Evolutionary conservation across 257 asterid genomes (phyloP), one percentile per base, ranked within the genome.

Genomic region (Cordia subcordata): DNA sequence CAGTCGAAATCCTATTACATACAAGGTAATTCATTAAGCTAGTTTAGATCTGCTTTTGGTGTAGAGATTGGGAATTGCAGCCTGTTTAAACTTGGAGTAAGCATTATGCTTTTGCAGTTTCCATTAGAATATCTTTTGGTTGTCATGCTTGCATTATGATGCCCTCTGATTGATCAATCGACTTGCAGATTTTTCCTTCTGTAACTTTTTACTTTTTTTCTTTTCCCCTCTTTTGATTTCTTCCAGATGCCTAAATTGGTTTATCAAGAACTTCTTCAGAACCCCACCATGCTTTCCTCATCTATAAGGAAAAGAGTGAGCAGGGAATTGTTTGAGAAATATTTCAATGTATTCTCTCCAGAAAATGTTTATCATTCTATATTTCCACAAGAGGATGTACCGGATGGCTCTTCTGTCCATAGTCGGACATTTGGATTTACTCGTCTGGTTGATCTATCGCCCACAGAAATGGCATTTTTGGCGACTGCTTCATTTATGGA

Each of bases 161-260:
- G 35, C 35, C 3, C 38, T 8, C 46, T 21, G 47, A n/a, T 39
- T n/a, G n/a, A 18, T 21, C 19, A 20, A 35, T 38, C 11, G 39
- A 53, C 65, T 17, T 55, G 38, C 54, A 37, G n/a, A 22, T 15
- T 27, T 12, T 9, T 62, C 57, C 55, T 52, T 14, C 58, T 53
- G 39, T 58, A 55, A 17, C 38, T 40, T 16, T 57, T 47, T 21
- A 16, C 44, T 68, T 40, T 51, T 58, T 68, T 19, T 71, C 65
- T 32, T 49, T 20, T 65, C 60, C 52, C 58, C 27, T 46, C 22
- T 53, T 56, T 50, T 73, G 39, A 57, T 64, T 66, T 39, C 70
- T 61, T 27, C 23, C 74, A 93, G 99, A 81, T 93, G 19, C 99
- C 99, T 33, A 93, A 93, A 71, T 74, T 86, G 79, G 82, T 89